These are phyloP conservation scores for Fusarium sororula DNA, from an alignment of 2,329 filamentous ascomycete genomes.

Conservation along the genomic window DNA sequence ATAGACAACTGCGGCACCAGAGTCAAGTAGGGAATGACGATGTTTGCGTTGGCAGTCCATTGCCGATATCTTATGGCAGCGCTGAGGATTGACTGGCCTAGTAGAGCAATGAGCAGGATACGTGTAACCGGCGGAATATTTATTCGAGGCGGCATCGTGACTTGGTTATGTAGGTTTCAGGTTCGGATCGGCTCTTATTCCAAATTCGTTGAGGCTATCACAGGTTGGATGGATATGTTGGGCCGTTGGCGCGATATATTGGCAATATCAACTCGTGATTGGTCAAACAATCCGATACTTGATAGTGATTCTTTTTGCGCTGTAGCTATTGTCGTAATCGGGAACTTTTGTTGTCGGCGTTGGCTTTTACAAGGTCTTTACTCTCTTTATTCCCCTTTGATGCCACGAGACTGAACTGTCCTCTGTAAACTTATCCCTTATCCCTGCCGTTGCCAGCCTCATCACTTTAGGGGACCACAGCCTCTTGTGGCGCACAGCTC, in stretches of 20 bases:
- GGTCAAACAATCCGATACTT: not conserved
- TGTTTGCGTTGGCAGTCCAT: slow-evolving; percentile 69
- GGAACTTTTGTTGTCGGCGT: slow-evolving; percentile 13
- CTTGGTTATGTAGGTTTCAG: slow-evolving; percentile 5
- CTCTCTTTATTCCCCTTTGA: slow-evolving; percentile 33
- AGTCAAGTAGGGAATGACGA: slow-evolving; percentile 85
- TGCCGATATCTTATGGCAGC: slow-evolving; percentile 78
- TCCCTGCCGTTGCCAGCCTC: slow-evolving; percentile 28
- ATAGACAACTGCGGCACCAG: slow-evolving; percentile 85
- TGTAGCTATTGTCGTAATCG: not conserved
- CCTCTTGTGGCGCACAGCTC: slow-evolving; percentile 15
- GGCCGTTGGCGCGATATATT: slow-evolving; percentile 4
- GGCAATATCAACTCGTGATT: not conserved
- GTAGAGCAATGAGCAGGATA: slow-evolving; percentile 76
- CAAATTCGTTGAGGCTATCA: slow-evolving; percentile 7
- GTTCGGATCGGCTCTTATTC: slow-evolving; percentile 9
- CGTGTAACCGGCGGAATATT: slow-evolving; percentile 94
- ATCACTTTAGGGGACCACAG: slow-evolving; percentile 18
- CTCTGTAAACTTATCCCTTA: slow-evolving; percentile 14
- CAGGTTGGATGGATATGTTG: not conserved
- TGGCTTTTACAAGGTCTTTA: slow-evolving; percentile 9
- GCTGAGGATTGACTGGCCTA: slow-evolving; percentile 84
- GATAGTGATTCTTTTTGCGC: not conserved
- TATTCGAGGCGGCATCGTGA: slow-evolving; percentile 79
- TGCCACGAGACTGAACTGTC: slow-evolving; percentile 31